Conservation (phyloP, 2,329 filamentous ascomycete genomes). For the Phaeoacremonium minimum region DNA sequence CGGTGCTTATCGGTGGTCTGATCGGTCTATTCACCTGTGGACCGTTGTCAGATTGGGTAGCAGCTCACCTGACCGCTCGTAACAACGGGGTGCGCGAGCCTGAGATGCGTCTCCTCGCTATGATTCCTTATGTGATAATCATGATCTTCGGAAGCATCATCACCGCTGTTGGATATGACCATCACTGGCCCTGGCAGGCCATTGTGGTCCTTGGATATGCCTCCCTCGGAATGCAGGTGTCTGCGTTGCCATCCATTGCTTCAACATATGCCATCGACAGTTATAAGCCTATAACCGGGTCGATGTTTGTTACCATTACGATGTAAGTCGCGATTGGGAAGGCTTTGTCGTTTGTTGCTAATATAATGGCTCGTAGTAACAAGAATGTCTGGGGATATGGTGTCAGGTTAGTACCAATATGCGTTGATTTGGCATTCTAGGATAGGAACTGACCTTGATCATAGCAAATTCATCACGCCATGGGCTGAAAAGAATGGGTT, state of each 20-base stretch:
- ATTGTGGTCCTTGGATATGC: constrained; percentile 44
- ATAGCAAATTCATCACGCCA: constrained; percentile 19
- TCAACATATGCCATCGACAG: constrained; percentile 58
- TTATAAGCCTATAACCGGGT: constrained; percentile 59
- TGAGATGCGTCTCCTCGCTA: constrained; percentile 40
- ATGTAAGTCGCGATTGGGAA: constrained; percentile 6
- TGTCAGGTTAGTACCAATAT: constrained; percentile 9
- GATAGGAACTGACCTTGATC: no score
- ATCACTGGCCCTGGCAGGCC: constrained; percentile 40
- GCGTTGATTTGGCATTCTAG: no score
- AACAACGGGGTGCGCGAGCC: constrained; percentile 43
- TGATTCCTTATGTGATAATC: constrained; percentile 38
- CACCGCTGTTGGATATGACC: constrained; percentile 40
- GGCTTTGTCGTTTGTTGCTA: not conserved
- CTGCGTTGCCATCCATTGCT: constrained; percentile 53
- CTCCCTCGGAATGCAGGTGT: constrained; percentile 23
- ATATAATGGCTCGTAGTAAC: constrained; percentile 11
- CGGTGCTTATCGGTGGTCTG: constrained; percentile 33
- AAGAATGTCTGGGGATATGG: constrained; percentile 23
- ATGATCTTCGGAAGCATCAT: constrained; percentile 40
- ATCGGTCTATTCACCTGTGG: constrained; percentile 36
- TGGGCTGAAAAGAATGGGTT: constrained; percentile 19
- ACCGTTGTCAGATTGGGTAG: constrained; percentile 38
- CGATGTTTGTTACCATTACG: constrained; percentile 18
- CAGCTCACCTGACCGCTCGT: constrained; percentile 28